Base-by-base conservation (phyloP, 768 basidiomycete genomes). In the Collybia sp. region DNA sequence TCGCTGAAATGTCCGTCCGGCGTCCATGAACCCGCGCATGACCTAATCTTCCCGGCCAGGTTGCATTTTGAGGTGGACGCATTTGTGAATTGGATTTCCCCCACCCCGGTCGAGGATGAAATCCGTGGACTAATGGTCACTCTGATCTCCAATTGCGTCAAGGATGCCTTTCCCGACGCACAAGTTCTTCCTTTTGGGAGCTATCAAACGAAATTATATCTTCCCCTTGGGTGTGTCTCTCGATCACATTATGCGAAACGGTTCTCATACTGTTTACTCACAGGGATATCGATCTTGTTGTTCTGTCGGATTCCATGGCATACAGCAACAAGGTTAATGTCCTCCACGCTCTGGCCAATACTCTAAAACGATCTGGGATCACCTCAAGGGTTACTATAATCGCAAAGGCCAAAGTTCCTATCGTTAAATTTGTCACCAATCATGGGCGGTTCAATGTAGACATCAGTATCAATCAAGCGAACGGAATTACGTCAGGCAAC, bases 241-340 rank as follows among this genome's bases (percentile, higher is more conserved):
- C 19, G 3, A 6, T n/a, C 25, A 47, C 13, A 40, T 34, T 12
- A 39, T 42, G 30, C 15, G 9, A 40, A 15, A 33, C 48, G 50
- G 25, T 32, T 52, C 33, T 57, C 44, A 44, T 63, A 41, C 57
- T 48, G 46, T 40, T 40, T 33, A 30, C 46, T 40, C 36, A 18
- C 30, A 95, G 95, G 19, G 96, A 98, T 62, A 96, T 98, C 55
- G 96, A 99, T 60, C 74, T 97, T 8, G 94, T 98, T 45, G 79
- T 97, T 51, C 60, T 88, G n/a, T 93, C 85, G 0, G 65, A 80
- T 4, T 73, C 76, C 4, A 87, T 94, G 79, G 85, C 81, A 19
- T 78, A 77, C 49, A 79, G 74, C 53, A 73, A 85, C 58, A 85
- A 82, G 67, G 70, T 79, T 44, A 70, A 71, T 42, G 84, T 88